These are phyloP conservation scores for Aspergillus neoniger DNA, from an alignment of 2,329 filamentous ascomycete genomes.

Conservation along the genomic window DNA sequence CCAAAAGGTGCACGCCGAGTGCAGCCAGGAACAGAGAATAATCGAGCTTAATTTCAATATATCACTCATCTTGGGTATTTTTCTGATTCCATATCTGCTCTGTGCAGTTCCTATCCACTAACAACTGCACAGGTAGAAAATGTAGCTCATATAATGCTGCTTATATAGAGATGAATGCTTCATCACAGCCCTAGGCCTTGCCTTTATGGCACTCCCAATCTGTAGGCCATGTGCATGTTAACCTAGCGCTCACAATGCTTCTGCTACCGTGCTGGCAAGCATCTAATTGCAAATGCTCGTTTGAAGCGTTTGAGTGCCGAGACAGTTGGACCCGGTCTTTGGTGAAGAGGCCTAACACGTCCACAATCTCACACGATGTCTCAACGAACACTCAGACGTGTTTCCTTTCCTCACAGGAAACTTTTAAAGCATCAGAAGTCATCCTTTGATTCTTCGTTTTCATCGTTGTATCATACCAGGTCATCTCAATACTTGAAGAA, in stretches of 20 bases:
- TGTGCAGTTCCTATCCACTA: not conserved
- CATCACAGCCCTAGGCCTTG: not conserved
- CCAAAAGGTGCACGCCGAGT: not conserved
- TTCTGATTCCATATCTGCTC: not conserved
- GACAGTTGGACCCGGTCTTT: not conserved
- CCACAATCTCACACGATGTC: not conserved
- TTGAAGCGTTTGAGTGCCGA: not conserved
- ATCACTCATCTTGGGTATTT: not conserved
- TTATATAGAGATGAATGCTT: not conserved
- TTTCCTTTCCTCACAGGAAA: not conserved
- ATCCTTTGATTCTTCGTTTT: not conserved
- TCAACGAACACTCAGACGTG: not conserved
- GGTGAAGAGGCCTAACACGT: not conserved
- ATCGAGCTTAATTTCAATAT: not conserved
- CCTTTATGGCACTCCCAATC: not conserved
- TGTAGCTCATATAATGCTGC: not conserved
- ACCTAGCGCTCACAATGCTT: not conserved
- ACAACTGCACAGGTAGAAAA: not conserved
- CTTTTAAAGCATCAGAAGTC: not conserved
- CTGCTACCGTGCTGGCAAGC: not conserved
- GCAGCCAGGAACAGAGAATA: not conserved
- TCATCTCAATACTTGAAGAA: not conserved
- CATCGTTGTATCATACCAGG: not conserved
- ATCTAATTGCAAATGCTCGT: not conserved
- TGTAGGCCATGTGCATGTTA: not conserved